Base-by-base conservation (phyloP, 371 early-diverging fungal genomes). In the Mucor indicus region DNA sequence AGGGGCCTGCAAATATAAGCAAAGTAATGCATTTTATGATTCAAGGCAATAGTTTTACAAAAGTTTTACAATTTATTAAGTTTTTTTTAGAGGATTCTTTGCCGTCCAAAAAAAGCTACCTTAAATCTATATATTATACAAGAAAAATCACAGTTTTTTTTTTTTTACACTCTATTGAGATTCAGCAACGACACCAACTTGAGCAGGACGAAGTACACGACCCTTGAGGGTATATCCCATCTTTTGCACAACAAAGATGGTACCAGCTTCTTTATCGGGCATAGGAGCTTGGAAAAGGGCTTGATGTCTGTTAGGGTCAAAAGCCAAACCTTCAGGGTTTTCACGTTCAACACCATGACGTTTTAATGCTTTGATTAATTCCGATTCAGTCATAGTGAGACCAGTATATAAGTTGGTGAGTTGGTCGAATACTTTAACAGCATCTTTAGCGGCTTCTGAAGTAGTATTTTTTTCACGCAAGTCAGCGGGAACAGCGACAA, bases 231-330 rank as follows among this genome's bases (percentile, higher is more conserved):
- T 87, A 71, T 87, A 98, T 21, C 99, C 99, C 46, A 79, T 67
- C 83, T 97, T 98, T 61, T 87, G 84, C 10, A 95, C 94, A 37
- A 83, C 75, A 54, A 92, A 83, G 37, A 98, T 78, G 8, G 87
- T 85, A 23, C 95, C 96, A 7, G 92, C 83, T 48, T 90, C 90
- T 71, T 92, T 93, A 46, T 75, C 92, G 13, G 91, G 86, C 33
- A 90, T 77, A 11, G 95, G 89, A 1, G 87, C 89, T 71, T 97
- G 93, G 86, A 90, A 98, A 50, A 96, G 67, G 15, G 99, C 98
- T 60, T 97, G 90, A 68, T 95, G 95, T 48, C 82, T 55, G 65
- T 95, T 94, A 44, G 92, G 96, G 61, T 98, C 95, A 58, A 97
- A 98, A 53, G 72, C 76, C 62, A 97, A 85, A 44, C 86, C 93